A percentile compares a stretch with the other conserved stretches of the same genome.
These are phyloP conservation scores for Cutaneotrichosporon curvatum DNA, from an alignment of 1,284 basidiomycete genomes.

Conservation along the genomic window DNA sequence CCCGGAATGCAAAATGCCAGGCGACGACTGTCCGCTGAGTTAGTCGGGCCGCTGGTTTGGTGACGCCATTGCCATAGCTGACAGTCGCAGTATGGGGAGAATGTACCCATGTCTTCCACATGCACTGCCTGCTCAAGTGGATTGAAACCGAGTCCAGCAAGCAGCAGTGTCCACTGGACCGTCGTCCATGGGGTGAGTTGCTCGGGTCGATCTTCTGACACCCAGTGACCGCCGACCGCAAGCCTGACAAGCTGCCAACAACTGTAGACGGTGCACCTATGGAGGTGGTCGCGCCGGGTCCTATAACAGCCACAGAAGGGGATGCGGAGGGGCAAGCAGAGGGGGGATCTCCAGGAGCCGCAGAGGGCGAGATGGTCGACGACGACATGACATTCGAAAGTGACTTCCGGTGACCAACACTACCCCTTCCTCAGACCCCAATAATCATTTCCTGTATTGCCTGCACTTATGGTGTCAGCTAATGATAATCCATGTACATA, in stretches of 20 bases:
- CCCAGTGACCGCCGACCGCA: constrained; percentile 38
- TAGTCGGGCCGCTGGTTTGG: constrained; percentile 36
- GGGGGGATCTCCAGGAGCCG: constrained; percentile 5
- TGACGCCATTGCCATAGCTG: background rate
- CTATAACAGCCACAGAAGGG: constrained; percentile 10
- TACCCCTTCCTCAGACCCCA: no score
- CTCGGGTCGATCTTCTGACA: constrained; percentile 1
- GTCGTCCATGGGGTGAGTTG: constrained; percentile 76
- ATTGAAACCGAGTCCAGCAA: constrained; percentile 77
- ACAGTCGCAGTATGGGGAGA: constrained; percentile 71
- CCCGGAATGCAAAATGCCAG: constrained; percentile 86
- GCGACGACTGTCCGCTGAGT: constrained; percentile 96
- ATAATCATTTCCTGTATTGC: no score
- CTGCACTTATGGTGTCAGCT: no score
- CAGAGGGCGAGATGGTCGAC: background rate
- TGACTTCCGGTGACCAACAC: no score
- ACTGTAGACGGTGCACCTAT: constrained; percentile 33
- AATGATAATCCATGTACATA: no score
- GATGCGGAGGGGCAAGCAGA: constrained; percentile 9
- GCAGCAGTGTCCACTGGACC: constrained; percentile 89
- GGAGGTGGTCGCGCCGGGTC: constrained; percentile 30
- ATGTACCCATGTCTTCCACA: constrained; percentile 89
- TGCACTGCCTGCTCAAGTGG: constrained; percentile 94
- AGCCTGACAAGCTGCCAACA: constrained; percentile 39
- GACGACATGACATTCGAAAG: no score